Evolutionary conservation across 495 filamentous ascomycete species (phyloP), one percentile per base, ranked within the genome.

Genomic region (Collariella sp.): DNA sequence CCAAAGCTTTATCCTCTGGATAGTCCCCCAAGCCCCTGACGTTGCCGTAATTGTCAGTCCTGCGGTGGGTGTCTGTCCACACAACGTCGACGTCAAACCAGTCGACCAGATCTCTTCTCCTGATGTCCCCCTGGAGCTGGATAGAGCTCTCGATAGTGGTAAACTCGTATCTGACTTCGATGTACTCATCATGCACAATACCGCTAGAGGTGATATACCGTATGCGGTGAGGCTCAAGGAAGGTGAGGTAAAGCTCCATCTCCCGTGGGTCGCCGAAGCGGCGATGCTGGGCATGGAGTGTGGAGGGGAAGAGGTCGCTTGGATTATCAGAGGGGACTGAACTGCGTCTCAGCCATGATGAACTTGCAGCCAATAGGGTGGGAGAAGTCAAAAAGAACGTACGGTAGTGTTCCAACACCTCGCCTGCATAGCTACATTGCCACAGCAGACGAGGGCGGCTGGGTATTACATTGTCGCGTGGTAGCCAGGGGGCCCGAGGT

Each of bases 1-100:
- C 68, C 68, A 70, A 1, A 70, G 61, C 46, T 70, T 70, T 50
- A 70, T 62, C 40, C 68, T 48, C 54, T 70, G 68, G 16, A 70
- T 69, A 1, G 66, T 63, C 5, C 68, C n/a, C 68, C 55, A 70
- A 42, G 1, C 68, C 68, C 22, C 64, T 55, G 23, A 70, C 64
- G 23, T 58, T 67, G 29, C 68, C 68, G 44, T 65, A 69, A 10
- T 61, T 56, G 46, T 70, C 66, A 3, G 64, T 67, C 43, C 68
- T 50, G 43, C 66, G 57, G 43, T 68, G 61, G 10, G 34, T 53
- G 50, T 70, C 66, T 0, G 66, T 69, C 66, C 66, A 70, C 34
- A 67, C 61, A 15, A 68, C 66, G 46, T 70, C 68, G 11, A 66
- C 61, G 46, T 70, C 68, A 18, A 64, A 70, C 61, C 62, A 68